A percentile compares a stretch with the other conserved stretches of the same genome.
phyloP scores from a whole-genome alignment of 106 monocot species.

The Acanthochlamys bracteata region DNA sequence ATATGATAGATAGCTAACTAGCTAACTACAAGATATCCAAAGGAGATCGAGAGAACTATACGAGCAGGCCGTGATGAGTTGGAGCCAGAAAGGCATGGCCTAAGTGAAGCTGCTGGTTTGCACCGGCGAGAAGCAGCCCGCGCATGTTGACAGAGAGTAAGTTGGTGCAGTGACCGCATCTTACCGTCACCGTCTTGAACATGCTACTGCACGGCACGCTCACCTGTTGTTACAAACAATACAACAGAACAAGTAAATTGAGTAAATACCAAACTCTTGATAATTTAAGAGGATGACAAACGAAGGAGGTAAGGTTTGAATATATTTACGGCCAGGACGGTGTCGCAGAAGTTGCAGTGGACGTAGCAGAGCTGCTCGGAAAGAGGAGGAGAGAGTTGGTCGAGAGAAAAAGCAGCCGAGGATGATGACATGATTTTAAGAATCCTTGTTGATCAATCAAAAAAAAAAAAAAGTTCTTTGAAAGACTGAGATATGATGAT shows the following conservation, averaged over 20 bases:
- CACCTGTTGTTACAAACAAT: conserved; percentile 14
- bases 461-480: too few relatives aligned
- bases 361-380: conserved; percentile 99
- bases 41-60: conserved; percentile 7
- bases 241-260: too few relatives aligned
- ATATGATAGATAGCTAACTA: background rate
- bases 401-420: conserved; percentile 57
- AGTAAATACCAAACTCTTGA: too few relatives aligned
- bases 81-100: conserved; percentile 10
- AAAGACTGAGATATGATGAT: conserved; percentile 10
- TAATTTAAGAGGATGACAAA: too few relatives aligned
- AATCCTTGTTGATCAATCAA: conserved; percentile 10
- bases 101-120: conserved; percentile 63
- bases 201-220: conserved; percentile 24
- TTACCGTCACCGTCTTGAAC: conserved; percentile 26
- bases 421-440: conserved; percentile 54
- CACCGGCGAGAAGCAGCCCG: conserved; percentile 48
- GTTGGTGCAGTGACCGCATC: conserved; percentile 32
- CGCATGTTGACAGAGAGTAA: conserved; percentile 30
- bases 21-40: background rate
- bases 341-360: conserved; percentile 97
- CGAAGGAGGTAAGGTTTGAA: background rate
- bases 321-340: conserved; percentile 69
- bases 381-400: conserved; percentile 59
- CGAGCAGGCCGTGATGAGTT: conserved; percentile 52